Evolutionary conservation across 192 early-diverging fungal species (phyloP), one percentile per base, ranked within the genome.

Genomic region (Globomyces pollinis-pini): DNA sequence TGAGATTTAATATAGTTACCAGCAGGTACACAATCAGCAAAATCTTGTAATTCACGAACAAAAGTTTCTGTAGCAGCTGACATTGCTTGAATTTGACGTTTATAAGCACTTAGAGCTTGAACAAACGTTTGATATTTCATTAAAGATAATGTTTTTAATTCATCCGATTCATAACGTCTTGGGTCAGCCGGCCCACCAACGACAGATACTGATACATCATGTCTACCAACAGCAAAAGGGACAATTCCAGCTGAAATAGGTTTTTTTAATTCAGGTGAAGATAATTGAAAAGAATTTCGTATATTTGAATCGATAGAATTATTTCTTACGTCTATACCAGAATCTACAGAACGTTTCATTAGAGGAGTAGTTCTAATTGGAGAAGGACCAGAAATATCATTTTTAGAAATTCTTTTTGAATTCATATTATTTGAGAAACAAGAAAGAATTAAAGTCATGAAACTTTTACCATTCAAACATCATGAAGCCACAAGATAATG

Each of bases 31-130:
- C 53, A 77, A 21, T 75, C 66, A 3, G 71, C 58, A 15, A 81
- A 20, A 26, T 77, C 79, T 68, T 81, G 73, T 38, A 72, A 57
- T 12, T 65, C 69, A 16, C 76, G 47, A 36, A 74, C 79, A 69
- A 81, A 81, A 21, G 66, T 71, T 41, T 78, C 79, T 16, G 60
- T 54, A 8, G 76, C 76, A 13, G 56, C 63, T 1, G 71, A 67
- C 58, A 75, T 61, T 42, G 67, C 68, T 52, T 67, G 59, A 31
- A 81, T 70, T 64, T 75, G 74, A 13, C 64, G 59, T 35, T 71
- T 36, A 50, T 70, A 81, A 12, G 57, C 59, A 6, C 38, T 59
- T 28, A 78, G 50, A 11, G 79, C 73, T 53, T 69, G 65, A 34
- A 69, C 71, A 66, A 74, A 81, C 23, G 41, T 59, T 45, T 70